Evolutionary conservation across 495 filamentous ascomycete genomes (phyloP).

Genomic region (Neurospora sp.): DNA sequence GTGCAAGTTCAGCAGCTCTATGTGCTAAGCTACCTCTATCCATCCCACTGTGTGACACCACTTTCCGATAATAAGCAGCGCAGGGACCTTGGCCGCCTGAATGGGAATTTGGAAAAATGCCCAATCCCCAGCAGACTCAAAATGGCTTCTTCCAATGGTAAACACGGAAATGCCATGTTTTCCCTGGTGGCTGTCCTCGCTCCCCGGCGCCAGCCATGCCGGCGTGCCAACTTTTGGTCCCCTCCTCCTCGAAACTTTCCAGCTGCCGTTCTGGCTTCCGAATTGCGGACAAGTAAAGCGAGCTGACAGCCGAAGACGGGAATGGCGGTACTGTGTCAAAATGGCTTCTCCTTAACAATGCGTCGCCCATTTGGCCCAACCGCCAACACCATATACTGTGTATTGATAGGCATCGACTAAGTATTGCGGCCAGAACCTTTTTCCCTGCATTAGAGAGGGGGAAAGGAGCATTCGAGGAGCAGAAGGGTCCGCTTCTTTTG

Average conservation of each 20-base stretch:
- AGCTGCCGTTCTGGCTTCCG: background rate
- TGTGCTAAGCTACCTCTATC: background rate
- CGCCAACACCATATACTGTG: background rate
- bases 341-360: background rate
- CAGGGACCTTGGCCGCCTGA: background rate
- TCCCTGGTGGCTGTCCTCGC: background rate
- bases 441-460: constrained; percentile 1
- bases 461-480: background rate
- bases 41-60: background rate
- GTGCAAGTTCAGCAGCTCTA: background rate
- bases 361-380: background rate
- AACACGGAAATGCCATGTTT: constrained; percentile 10
- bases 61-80: background rate
- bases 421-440: background rate
- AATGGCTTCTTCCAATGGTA: constrained; percentile 9
- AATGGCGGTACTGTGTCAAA: background rate
- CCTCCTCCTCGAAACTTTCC: background rate
- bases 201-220: constrained; percentile 1
- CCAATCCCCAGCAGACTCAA: background rate
- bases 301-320: background rate
- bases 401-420: background rate
- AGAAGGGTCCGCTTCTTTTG: background rate
- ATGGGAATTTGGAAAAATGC: constrained; percentile 4
- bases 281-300: background rate
- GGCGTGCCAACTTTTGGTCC: constrained; percentile 12